These are phyloP conservation scores for Dactylellina sp. DNA, from an alignment of 2,329 filamentous ascomycete species.

Conservation along the genomic window DNA sequence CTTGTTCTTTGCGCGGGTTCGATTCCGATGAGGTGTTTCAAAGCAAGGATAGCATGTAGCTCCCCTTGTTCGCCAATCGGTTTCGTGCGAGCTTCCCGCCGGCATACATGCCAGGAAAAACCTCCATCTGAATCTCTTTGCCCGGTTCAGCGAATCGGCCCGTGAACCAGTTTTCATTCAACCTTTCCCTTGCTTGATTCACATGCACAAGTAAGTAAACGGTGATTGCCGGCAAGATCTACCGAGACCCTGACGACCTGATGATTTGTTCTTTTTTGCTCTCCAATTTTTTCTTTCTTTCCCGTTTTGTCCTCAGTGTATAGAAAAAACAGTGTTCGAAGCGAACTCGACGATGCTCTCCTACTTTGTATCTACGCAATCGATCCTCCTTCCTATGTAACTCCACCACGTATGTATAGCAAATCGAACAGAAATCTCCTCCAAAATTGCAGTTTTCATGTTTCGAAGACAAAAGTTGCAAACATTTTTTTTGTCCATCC, in stretches of 20 bases:
- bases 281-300: slow-evolving; percentile 2
- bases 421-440: slow-evolving; percentile 1
- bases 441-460: neutral
- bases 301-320: slow-evolving; percentile 5
- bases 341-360: slow-evolving; percentile 6
- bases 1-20: slow-evolving; percentile 21
- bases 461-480: too few relatives aligned
- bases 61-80: slow-evolving; percentile 47
- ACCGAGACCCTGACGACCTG: slow-evolving; percentile 22
- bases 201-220: neutral
- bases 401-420: slow-evolving; percentile 21
- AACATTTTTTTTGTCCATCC: neutral
- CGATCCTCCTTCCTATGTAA: slow-evolving; percentile 29
- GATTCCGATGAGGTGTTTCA: slow-evolving; percentile 45
- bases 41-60: slow-evolving; percentile 31
- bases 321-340: slow-evolving; percentile 32
- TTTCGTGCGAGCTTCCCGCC: slow-evolving; percentile 32
- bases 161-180: slow-evolving; percentile 47
- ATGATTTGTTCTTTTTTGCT: slow-evolving; percentile 28
- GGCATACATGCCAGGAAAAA: neutral
- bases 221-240: slow-evolving; percentile 24
- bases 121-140: slow-evolving; percentile 4
- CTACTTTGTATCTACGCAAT: slow-evolving; percentile 41
- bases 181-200: slow-evolving; percentile 33
- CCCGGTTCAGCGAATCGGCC: slow-evolving; percentile 37